Conservation (phyloP, 306 rosid species). For the Herpetospermum pedunculosum region DNA sequence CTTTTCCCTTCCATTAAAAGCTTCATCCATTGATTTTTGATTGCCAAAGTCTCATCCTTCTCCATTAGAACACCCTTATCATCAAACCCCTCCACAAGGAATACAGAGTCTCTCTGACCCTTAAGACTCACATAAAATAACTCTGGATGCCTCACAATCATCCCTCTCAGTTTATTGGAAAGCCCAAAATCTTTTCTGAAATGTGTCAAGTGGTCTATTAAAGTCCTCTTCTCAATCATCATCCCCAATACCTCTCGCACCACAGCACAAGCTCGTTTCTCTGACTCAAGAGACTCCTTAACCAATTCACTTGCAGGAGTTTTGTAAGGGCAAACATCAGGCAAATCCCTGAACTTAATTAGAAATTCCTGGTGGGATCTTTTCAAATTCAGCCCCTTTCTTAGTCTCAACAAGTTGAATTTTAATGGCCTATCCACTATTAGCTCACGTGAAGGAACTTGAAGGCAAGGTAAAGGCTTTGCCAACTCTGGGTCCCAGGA, state of each 20-base stretch:
- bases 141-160: constrained; percentile 84
- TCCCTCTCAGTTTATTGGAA: constrained; percentile 73
- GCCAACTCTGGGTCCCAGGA: constrained; percentile 55
- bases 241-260: constrained; percentile 73
- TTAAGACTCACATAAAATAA: constrained; percentile 80
- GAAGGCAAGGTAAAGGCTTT: constrained; percentile 35
- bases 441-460: constrained; percentile 30
- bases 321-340: constrained; percentile 62
- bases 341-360: constrained; percentile 62
- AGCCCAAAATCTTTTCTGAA: constrained; percentile 83
- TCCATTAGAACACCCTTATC: constrained; percentile 67
- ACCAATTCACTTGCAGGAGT: constrained; percentile 22
- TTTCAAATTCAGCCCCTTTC: constrained; percentile 77
- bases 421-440: constrained; percentile 87
- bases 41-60: constrained; percentile 39
- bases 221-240: constrained; percentile 69
- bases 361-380: constrained; percentile 63
- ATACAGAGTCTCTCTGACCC: constrained; percentile 70
- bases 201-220: constrained; percentile 81
- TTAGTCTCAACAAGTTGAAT: constrained; percentile 69
- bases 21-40: constrained; percentile 47
- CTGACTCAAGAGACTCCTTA: constrained; percentile 65
- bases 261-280: constrained; percentile 79
- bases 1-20: constrained; percentile 70
- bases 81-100: constrained; percentile 68